These are phyloP conservation scores for Takakia lepidozioides DNA, from an alignment of 225 moss, liverwort and hornwort genomes.

Conservation along the genomic window DNA sequence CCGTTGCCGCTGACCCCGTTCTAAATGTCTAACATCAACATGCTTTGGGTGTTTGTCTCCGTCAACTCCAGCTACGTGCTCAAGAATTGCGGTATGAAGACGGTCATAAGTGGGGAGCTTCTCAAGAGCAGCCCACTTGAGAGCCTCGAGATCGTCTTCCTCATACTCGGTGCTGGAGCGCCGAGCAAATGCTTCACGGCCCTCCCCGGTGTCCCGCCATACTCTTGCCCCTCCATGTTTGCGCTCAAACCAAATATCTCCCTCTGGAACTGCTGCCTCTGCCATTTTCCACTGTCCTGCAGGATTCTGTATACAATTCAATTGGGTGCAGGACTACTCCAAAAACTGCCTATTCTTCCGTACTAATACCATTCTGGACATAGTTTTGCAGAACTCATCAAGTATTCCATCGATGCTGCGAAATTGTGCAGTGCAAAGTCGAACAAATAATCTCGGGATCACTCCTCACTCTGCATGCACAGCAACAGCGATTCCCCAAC, in stretches of 20 bases:
- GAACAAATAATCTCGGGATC: too few relatives aligned
- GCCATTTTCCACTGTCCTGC: too few relatives aligned
- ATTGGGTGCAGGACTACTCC: too few relatives aligned
- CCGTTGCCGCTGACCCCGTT: constrained; percentile 35
- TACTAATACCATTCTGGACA: too few relatives aligned
- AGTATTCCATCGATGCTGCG: too few relatives aligned
- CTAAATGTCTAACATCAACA: constrained; percentile 33
- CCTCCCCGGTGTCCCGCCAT: constrained; percentile 40
- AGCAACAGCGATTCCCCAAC: too few relatives aligned
- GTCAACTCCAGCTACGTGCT: constrained; percentile 8
- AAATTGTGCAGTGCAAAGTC: too few relatives aligned
- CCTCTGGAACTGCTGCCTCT: constrained; percentile 31
- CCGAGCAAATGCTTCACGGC: constrained; percentile 19
- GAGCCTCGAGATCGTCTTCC: constrained; percentile 30
- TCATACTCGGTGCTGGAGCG: constrained; percentile 18
- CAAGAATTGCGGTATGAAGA: constrained; percentile 27
- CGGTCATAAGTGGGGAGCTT: constrained; percentile 53
- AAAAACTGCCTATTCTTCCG: too few relatives aligned
- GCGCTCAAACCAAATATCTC: constrained; percentile 45
- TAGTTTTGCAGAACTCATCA: too few relatives aligned
- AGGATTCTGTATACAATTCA: too few relatives aligned
- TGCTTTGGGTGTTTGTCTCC: background rate
- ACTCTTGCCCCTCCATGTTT: constrained; percentile 46
- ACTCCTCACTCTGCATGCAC: too few relatives aligned
- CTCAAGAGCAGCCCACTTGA: constrained; percentile 59